phyloP scores from a whole-genome alignment of 2,329 filamentous ascomycete genomes.

The Talaromyces sp. region DNA sequence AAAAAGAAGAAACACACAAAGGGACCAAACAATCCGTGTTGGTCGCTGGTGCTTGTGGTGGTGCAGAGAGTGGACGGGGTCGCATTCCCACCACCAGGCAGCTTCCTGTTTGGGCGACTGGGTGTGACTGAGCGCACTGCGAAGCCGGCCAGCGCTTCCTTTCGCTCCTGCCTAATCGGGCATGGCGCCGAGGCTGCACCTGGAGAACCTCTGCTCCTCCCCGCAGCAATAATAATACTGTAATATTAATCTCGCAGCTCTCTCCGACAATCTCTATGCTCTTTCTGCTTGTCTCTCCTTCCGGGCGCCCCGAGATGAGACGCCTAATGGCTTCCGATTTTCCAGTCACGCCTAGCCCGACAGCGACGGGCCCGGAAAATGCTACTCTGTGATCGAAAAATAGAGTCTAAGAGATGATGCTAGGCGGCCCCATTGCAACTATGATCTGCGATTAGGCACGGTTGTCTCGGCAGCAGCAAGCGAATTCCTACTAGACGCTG shows the following conservation, averaged over 20 bases:
- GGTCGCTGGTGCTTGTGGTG: background rate
- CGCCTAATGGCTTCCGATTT: background rate
- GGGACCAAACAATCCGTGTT: background rate
- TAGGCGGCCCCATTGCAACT: background rate
- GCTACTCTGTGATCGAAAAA: background rate
- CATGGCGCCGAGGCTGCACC: background rate
- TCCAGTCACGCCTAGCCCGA: background rate
- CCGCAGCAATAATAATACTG: background rate
- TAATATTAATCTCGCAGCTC: too few species aligned
- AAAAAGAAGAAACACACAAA: background rate
- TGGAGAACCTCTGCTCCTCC: background rate
- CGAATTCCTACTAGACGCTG: too few species aligned
- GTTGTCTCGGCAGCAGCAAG: background rate
- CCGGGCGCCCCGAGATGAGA: background rate
- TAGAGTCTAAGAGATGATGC: background rate
- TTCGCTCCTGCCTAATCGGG: constrained; percentile 7
- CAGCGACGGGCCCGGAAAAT: background rate
- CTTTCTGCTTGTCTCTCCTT: background rate
- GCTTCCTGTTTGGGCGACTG: constrained; percentile 3
- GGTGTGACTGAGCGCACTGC: too few species aligned
- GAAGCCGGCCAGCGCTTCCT: background rate
- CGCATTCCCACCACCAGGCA: background rate
- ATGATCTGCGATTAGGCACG: background rate
- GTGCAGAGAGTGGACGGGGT: background rate
- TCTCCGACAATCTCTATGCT: background rate